A percentile compares a stretch with the other conserved stretches of the same genome.
Evolutionary conservation across 768 basidiomycete genomes (phyloP).

Genomic region (Lentinula sp.): DNA sequence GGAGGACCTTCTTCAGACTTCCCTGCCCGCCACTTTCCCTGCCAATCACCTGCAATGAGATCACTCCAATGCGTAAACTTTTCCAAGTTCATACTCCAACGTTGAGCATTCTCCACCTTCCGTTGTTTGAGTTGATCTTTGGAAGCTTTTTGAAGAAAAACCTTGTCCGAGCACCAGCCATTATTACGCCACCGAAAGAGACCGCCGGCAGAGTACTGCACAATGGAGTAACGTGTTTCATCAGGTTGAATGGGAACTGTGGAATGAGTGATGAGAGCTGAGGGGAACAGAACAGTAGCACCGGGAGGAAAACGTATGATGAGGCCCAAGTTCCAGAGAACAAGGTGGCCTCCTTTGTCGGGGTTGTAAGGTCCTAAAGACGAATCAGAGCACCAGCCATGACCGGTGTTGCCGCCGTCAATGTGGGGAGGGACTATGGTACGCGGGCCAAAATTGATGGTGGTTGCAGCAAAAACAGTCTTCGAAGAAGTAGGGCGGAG

Average conservation of each 20-base stretch:
- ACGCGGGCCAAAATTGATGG: no score
- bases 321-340: conserved; percentile 7
- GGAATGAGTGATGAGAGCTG: conserved; percentile 13
- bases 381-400: conserved; percentile 16
- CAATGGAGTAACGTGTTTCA: conserved; percentile 12
- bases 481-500: conserved; percentile 6
- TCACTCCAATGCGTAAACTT: no score
- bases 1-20: no score
- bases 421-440: neutral
- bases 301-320: conserved; percentile 15
- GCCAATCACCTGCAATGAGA: no score
- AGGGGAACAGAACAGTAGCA: conserved; percentile 15
- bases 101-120: no score
- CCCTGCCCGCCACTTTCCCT: no score
- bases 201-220: conserved; percentile 17
- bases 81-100: no score
- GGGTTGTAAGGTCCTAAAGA: conserved; percentile 14
- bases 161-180: conserved; percentile 6
- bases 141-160: neutral
- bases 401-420: conserved; percentile 13
- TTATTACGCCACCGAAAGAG: conserved; percentile 16
- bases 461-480: conserved; percentile 12
- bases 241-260: conserved; percentile 4
- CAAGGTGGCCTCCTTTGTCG: conserved; percentile 12
- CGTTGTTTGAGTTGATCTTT: no score